Conservation (phyloP, 805 yeast species). For the Ogataea thermomethanolica region DNA sequence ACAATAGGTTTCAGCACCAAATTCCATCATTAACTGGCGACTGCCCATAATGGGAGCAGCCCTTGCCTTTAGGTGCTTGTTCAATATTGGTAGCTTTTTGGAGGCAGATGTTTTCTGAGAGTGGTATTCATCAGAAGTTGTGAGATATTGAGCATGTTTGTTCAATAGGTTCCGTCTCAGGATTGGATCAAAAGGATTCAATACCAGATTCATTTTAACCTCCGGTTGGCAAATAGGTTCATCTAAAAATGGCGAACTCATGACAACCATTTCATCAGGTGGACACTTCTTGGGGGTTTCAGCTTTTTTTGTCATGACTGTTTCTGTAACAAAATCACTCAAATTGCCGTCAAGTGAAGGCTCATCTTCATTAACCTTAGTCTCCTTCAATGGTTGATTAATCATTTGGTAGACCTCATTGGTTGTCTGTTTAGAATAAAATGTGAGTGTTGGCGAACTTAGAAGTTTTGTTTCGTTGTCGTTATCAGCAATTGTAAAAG, state of each 20-base stretch:
- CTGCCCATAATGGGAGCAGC: constrained; percentile 29
- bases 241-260: constrained; percentile 50
- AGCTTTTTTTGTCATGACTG: constrained; percentile 36
- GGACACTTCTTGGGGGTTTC: constrained; percentile 7
- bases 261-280: constrained; percentile 17
- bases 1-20: constrained; percentile 42
- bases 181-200: constrained; percentile 40
- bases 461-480: constrained; percentile 30
- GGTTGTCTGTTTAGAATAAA: constrained; percentile 70
- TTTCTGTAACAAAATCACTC: constrained; percentile 47
- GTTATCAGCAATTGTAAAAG: constrained; percentile 2
- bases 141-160: constrained; percentile 27
- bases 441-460: constrained; percentile 74
- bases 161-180: constrained; percentile 39
- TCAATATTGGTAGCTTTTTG: constrained; percentile 18
- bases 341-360: constrained; percentile 20
- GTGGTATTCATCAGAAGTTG: constrained; percentile 30
- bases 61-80: constrained; percentile 18
- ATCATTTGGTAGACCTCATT: constrained; percentile 75
- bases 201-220: constrained; percentile 14
- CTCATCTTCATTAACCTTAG: constrained; percentile 10
- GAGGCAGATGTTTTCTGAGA: constrained; percentile 1
- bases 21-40: constrained; percentile 41
- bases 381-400: constrained; percentile 46
- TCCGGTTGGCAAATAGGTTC: constrained; percentile 17